Conservation (phyloP, 768 basidiomycete species). For the Leccinum truebloodii region DNA sequence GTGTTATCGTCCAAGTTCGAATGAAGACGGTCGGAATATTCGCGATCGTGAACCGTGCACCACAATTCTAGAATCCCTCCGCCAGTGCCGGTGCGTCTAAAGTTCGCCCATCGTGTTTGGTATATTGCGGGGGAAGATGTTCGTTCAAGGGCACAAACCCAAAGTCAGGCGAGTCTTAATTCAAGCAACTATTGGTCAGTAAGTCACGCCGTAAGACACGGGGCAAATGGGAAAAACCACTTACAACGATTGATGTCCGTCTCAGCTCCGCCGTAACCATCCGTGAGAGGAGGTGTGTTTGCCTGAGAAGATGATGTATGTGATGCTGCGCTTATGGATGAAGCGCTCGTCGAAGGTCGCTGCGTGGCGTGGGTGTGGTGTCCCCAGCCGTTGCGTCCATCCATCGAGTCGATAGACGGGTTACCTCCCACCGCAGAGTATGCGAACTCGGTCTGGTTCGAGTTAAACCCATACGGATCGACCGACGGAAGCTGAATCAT, state of each 20-base stretch:
- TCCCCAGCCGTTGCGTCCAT: slow-evolving; percentile 45
- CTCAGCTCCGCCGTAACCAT: slow-evolving; percentile 61
- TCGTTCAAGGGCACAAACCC: slow-evolving; percentile 83
- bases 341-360: slow-evolving; percentile 71
- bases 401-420: slow-evolving; percentile 39
- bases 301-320: slow-evolving; percentile 80
- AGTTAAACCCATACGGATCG: slow-evolving; percentile 63
- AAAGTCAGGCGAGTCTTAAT: slow-evolving; percentile 77
- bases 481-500: slow-evolving; percentile 81
- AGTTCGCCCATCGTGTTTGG: slow-evolving; percentile 55
- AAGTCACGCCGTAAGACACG: slow-evolving; percentile 41
- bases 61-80: slow-evolving; percentile 33
- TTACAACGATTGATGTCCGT: slow-evolving; percentile 84
- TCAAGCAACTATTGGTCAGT: slow-evolving; percentile 47
- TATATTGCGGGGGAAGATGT: slow-evolving; percentile 65
- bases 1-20: slow-evolving; percentile 34
- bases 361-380: slow-evolving; percentile 37
- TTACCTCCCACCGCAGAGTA: slow-evolving; percentile 64
- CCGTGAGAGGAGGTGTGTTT: slow-evolving; percentile 72
- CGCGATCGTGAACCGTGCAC: slow-evolving; percentile 28
- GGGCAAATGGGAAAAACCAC: slow-evolving; percentile 39
- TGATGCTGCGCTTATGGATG: slow-evolving; percentile 73
- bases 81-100: slow-evolving; percentile 33
- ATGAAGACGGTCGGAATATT: slow-evolving; percentile 31
- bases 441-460: slow-evolving; percentile 77